Evolutionary conservation across 31 red algal species (phyloP).

Genomic region (Bonnemaisonia californica): DNA sequence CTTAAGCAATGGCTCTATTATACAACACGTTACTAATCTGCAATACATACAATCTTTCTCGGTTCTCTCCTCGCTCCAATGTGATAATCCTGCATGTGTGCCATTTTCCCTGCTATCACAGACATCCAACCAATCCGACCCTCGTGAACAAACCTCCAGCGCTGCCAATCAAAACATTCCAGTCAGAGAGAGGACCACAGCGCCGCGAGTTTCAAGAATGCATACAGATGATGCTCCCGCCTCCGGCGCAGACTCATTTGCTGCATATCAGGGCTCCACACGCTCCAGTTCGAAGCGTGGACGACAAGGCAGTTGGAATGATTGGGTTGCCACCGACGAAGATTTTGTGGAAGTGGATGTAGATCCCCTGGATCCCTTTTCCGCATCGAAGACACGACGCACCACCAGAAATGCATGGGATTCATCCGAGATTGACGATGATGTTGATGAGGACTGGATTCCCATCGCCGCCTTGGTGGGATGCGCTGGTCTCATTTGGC

Average conservation of each 20-base stretch:
- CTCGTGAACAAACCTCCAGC: no score
- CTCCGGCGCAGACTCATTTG: background rate
- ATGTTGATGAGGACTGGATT: slow-evolving; percentile 37
- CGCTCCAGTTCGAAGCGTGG: background rate
- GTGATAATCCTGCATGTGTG: no score
- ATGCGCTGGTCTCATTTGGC: slow-evolving; percentile 56
- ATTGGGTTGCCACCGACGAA: slow-evolving; percentile 28
- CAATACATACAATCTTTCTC: no score
- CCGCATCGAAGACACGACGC: slow-evolving; percentile 24
- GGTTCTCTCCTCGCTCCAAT: no score
- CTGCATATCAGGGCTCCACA: background rate
- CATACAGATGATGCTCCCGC: background rate
- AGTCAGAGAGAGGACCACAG: background rate
- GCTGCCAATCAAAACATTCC: no score
- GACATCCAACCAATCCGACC: no score
- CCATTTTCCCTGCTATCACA: no score
- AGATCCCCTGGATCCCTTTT: slow-evolving; percentile 65
- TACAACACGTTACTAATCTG: slow-evolving; percentile 53
- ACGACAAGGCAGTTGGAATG: background rate
- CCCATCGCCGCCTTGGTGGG: slow-evolving; percentile 49
- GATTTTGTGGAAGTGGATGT: slow-evolving; percentile 65
- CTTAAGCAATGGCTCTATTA: slow-evolving; percentile 43
- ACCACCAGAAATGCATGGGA: background rate
- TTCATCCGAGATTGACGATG: slow-evolving; percentile 22
- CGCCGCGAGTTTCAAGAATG: background rate